Evolutionary conservation across 2,329 filamentous ascomycete genomes (phyloP), one percentile per base, ranked within the genome.

Genomic region (Microsporum canis): DNA sequence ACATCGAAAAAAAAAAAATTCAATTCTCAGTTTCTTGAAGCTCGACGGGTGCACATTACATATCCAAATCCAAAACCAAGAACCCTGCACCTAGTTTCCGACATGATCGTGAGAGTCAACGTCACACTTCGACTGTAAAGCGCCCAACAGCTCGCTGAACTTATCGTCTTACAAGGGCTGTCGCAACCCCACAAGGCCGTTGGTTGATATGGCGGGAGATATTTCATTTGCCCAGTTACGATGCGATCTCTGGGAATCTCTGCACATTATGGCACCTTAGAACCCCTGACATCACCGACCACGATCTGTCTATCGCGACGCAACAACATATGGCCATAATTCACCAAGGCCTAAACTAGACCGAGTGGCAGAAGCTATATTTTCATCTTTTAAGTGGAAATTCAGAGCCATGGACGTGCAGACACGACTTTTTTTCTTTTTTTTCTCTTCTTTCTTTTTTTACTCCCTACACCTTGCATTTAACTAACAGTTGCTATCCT

Each of bases 21-120:
- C 69, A 73, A 68, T 75, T 72, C 68, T 64, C 64, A 61, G 38
- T 57, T 63, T 63, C 43, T 62, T 63, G 62, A 63, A 55, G 49
- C 45, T 63, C 43, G 57, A 49, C 57, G 49, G 60, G 60, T 65
- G 61, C 63, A 65, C 39, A 57, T 61, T 57, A 27, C 43, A 59
- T 38, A 43, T 47, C 41, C 31, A 41, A 47, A 33, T 10, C 39
- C 39, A 29, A 59, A 47, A 49, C 43, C 57, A 47, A 47, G 6
- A 41, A 17, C 39, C 36, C 17, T 27, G 56, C 57, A 49, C 57
- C 57, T 59, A 59, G 41, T 43, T 31, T 29, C 49, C 57, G 57
- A 49, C 45, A 34, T 59, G 38, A 58, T 6, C 41, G 23, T 34
- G 57, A 49, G 41, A 49, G 17, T 47, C 57, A 31, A 36, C 41